Evolutionary conservation across 306 rosid genomes (phyloP).

Genomic region (Inga oerstediana): DNA sequence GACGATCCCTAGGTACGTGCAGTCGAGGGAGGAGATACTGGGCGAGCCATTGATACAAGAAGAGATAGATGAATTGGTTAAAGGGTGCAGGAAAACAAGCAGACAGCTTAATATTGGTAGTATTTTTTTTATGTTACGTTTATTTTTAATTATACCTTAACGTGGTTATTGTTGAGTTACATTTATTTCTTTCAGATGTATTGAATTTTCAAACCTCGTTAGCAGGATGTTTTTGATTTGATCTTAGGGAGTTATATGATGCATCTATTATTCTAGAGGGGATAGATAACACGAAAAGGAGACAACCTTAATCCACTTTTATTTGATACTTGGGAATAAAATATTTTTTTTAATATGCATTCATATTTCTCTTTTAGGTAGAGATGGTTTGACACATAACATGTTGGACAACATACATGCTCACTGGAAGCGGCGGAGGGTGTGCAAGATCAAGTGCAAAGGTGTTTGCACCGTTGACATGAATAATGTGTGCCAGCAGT

Average conservation of each 20-base stretch:
- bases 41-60: slow-evolving; percentile 65
- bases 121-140: neutral
- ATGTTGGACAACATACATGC: slow-evolving; percentile 99
- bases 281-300: neutral
- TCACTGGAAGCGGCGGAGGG: slow-evolving; percentile 68
- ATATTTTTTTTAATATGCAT: neutral
- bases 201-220: slow-evolving; percentile 1
- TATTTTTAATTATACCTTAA: slow-evolving; percentile 1
- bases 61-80: slow-evolving; percentile 49
- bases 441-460: slow-evolving; percentile 86
- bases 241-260: neutral
- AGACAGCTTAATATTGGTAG: slow-evolving; percentile 76
- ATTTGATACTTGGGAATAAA: neutral
- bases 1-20: slow-evolving; percentile 57
- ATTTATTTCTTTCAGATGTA: slow-evolving; percentile 5
- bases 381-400: slow-evolving; percentile 97
- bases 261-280: neutral
- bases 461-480: slow-evolving; percentile 86
- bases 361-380: slow-evolving; percentile 54
- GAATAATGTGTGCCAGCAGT: slow-evolving; percentile 79
- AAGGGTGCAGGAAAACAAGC: slow-evolving; percentile 45
- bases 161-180: neutral
- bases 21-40: slow-evolving; percentile 64
- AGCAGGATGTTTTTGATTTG: slow-evolving; percentile 14
- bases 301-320: neutral